phyloP scores from a whole-genome alignment of 768 basidiomycete genomes.

The Mycena alexandri region DNA sequence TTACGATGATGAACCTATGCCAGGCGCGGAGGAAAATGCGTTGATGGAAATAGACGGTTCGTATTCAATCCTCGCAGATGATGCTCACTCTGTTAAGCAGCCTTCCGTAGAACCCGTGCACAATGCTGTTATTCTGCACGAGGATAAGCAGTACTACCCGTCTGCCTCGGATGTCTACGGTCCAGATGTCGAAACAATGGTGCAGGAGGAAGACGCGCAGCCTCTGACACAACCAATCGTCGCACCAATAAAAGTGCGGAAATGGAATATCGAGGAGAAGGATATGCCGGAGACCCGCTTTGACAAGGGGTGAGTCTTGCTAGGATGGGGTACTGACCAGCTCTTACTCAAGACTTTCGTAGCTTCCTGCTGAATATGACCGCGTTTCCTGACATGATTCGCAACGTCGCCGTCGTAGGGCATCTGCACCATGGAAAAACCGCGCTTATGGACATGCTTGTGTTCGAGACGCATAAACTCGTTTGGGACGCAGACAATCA shows the following conservation, averaged over 20 bases:
- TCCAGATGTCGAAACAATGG: conserved; percentile 92
- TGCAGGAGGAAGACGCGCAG: conserved; percentile 98
- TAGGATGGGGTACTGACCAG: conserved; percentile 23
- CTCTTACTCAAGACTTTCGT: conserved; percentile 26
- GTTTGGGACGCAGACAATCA: conserved; percentile 93
- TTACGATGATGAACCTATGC: conserved; percentile 79
- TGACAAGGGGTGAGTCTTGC: conserved; percentile 85
- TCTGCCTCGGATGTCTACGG: conserved; percentile 94
- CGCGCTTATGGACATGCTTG: conserved; percentile 95
- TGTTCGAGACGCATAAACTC: conserved; percentile 96
- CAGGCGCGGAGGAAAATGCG: conserved; percentile 66
- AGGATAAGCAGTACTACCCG: conserved; percentile 98
- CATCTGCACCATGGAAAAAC: conserved; percentile 99
- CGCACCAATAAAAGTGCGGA: conserved; percentile 93
- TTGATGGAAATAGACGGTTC: conserved; percentile 90
- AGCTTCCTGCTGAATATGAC: conserved; percentile 96
- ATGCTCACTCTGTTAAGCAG: conserved; percentile 39
- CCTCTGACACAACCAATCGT: conserved; percentile 95
- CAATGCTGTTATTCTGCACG: conserved; percentile 90
- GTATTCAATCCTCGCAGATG: conserved; percentile 40
- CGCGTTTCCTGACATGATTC: conserved; percentile 91
- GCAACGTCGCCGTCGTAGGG: conserved; percentile 96
- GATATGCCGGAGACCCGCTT: conserved; percentile 97
- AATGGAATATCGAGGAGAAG: conserved; percentile 96
- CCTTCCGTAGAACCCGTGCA: conserved; percentile 72